phyloP scores from a whole-genome alignment of 2,329 filamentous ascomycete genomes.

The Capronia coronata region DNA sequence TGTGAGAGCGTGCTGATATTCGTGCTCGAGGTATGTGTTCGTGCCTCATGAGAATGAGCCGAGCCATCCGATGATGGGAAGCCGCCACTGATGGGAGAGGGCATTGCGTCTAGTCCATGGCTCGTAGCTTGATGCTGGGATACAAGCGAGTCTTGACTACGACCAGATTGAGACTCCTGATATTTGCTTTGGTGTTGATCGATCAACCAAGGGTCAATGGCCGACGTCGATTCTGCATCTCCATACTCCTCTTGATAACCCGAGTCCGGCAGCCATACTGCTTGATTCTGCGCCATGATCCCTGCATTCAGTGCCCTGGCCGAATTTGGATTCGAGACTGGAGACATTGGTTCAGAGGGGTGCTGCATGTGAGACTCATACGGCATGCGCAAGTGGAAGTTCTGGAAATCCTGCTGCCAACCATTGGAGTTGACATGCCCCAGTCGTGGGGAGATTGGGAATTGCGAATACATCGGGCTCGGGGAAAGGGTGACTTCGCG shows the following conservation, averaged over 20 bases:
- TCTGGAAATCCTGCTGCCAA: conserved; percentile 51
- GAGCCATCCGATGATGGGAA: conserved; percentile 31
- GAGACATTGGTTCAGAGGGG: conserved; percentile 41
- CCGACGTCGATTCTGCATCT: conserved; percentile 27
- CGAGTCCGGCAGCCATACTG: conserved; percentile 37
- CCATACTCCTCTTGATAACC: conserved; percentile 27
- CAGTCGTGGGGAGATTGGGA: conserved; percentile 39
- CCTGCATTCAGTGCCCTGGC: conserved; percentile 31
- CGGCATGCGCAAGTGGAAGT: conserved; percentile 46
- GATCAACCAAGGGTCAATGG: conserved; percentile 14
- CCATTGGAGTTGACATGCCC: conserved; percentile 36
- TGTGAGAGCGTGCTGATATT: conserved; percentile 27
- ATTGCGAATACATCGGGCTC: conserved; percentile 51
- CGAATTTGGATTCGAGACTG: conserved; percentile 34
- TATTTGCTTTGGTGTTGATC: conserved; percentile 1
- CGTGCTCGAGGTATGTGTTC: conserved; percentile 17
- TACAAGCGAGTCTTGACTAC: conserved; percentile 30
- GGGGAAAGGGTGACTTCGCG: conserved; percentile 39
- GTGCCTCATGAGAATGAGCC: conserved; percentile 11
- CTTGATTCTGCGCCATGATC: conserved; percentile 28
- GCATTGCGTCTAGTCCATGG: conserved; percentile 31
- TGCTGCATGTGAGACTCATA: conserved; percentile 41
- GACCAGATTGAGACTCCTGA: conserved; percentile 28
- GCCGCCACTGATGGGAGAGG: conserved; percentile 31
- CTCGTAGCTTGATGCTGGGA: not conserved